Base-by-base conservation (phyloP, 148 eudicot species). In the Silene latifolia region DNA sequence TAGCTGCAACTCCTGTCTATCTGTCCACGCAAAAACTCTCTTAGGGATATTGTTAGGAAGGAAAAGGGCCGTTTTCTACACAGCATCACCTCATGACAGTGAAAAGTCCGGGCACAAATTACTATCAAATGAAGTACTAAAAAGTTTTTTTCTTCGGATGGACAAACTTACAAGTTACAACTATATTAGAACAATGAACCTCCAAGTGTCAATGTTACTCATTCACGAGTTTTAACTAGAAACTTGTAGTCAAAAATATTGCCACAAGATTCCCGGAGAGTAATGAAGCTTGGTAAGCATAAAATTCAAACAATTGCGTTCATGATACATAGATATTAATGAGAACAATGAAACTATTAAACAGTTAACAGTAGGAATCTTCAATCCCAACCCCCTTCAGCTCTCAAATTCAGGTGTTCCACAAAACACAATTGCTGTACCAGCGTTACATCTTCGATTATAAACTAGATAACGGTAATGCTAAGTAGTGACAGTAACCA, bases 1-100 rank as follows among this genome's bases (percentile, higher is more conserved):
- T 25, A 63, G 39, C 67, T 25, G 67, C 67, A 21, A 19, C 67
- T 25, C 39, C 44, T 25, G 67, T 39, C 3, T 63, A 4, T 56
- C 63, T 62, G 66, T 62, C 66, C 66, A 8, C 23, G 66, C 66
- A 62, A 62, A 62, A 15, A 62, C 17, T 23, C 7, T 9, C 63
- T 62, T 62, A 62, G 66, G 6, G 66, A 24, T 25, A 12, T 23
- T 62, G 17, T 62, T 32, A 65, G 39, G 21, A 35, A 65, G 39
- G 23, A 65, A 9, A 65, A 35, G 12, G 3, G 20, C 47, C 42
- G 8, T 32, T 19, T 65, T 32, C 20, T 4, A 25, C 17, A 11
- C 9, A 15, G 21, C 21, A 65, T 8, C 48, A 35, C 48, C n/a
- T 7, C 12, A 1, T 8, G 35, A 62, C 66, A 25, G 35, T 23